These are phyloP conservation scores for Didymellaceae sp. DNA, from an alignment of 2,329 filamentous ascomycete genomes.

Conservation along the genomic window DNA sequence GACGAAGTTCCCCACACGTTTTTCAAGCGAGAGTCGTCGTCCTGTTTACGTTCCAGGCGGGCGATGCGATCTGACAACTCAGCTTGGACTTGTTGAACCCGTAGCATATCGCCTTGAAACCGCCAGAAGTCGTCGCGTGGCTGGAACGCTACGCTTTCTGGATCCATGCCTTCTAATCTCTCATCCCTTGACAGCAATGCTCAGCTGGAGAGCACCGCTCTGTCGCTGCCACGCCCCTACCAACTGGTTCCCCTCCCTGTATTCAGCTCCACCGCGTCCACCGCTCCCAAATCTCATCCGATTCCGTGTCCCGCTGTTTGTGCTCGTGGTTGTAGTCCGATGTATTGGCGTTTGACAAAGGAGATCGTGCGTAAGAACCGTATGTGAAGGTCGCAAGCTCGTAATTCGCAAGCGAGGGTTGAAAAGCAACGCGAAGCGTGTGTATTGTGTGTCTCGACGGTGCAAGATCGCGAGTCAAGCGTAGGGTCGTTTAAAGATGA, in stretches of 20 bases:
- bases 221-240: constrained; percentile 19
- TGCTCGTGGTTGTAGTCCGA: not conserved
- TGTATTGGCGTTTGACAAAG: not conserved
- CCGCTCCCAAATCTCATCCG: constrained; percentile 11
- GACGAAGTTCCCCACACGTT: constrained; percentile 87
- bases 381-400: not conserved
- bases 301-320: not conserved
- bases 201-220: constrained; percentile 30
- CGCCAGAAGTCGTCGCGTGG: constrained; percentile 71
- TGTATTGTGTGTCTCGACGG: no score
- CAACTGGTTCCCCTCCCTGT: constrained; percentile 18
- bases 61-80: constrained; percentile 68
- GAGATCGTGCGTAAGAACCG: not conserved
- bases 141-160: constrained; percentile 66
- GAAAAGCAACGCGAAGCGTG: no score
- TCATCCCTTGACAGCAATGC: constrained; percentile 40
- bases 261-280: constrained; percentile 16
- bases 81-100: constrained; percentile 65
- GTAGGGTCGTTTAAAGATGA: no score
- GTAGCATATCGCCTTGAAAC: constrained; percentile 67
- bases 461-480: not conserved
- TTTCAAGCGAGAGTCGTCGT: constrained; percentile 71
- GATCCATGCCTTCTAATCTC: constrained; percentile 60
- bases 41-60: constrained; percentile 66
- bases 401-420: not conserved